Base-by-base conservation (phyloP, 176 grass and related monocot species). In the Oryza glumipatula region DNA sequence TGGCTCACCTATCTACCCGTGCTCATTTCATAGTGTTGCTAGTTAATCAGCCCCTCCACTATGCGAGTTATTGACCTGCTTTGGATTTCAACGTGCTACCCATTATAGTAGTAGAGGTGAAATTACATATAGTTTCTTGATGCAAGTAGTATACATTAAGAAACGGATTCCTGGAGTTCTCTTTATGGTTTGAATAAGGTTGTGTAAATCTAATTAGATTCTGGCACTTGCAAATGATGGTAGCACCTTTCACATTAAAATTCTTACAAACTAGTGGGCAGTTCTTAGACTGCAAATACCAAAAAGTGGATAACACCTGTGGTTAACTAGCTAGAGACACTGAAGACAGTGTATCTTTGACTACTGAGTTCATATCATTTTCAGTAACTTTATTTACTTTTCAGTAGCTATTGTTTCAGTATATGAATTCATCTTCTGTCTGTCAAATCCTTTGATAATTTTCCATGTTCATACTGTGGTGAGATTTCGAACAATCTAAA, bases 401-500 rank as follows among this genome's bases (percentile, higher is more conserved):
- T 15, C 64, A 71, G 22, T 70, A 23, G 51, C 15, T 26, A 76
- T 70, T 44, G 38, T 35, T 81, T 64, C 9, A 26, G 48, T 70
- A 32, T 79, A 17, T 68, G 65, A 71, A 47, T 72, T 81, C 70
- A 66, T 51, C 72, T 89, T 80, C 16, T 70, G 71, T 72, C 65
- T 85, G 49, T 72, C 72, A 86, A 56, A 86, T 32, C 9, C 71
- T 70, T 43, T 11, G 39, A 65, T 61, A 9, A 7, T 23, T 77
- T 66, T 2, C 26, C 24, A 54, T 66, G 70, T 65, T 89, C 41
- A 72, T n/a, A 43, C 9, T 49, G 21, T 56, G 33, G 15, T 14
- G 30, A 43, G 51, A 72, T 63, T 44, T 58, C 5, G 46, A 63
- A 38, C 43, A 65, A 28, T 76, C 65, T 36, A 70, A 81, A 63